Evolutionary conservation across 805 yeast genomes (phyloP), one percentile per base, ranked within the genome.

Genomic region (Candida sakaeoensis): DNA sequence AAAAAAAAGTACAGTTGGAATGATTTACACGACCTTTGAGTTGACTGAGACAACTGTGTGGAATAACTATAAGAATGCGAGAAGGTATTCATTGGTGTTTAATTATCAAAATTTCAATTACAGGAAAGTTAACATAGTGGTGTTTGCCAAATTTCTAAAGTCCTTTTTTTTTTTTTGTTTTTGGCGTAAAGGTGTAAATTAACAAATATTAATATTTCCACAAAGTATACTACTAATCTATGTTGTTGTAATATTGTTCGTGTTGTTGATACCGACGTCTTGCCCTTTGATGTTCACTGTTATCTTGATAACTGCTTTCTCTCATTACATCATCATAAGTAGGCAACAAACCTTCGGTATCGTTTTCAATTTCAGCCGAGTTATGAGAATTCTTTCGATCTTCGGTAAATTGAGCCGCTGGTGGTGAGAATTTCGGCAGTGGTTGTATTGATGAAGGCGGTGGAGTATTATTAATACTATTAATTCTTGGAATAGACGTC

Each of bases 261-360:
- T 57, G 61, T 35, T 58, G 64, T 39, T 57, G 61, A 47, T 61
- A 63, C 40, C 66, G 48, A 42, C 63, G 51, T 32, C 68, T 42
- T 3, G 67, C 68, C 13, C 63, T 39, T 36, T 48, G 50, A 36
- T 64, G 65, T 36, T 64, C 69, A 31, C 57, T 46, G 24, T 53
- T 51, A 40, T 61, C 57, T 42, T 63, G 69, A 40, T 47, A 57
- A 13, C 52, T 46, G 16, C 50, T 43, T 36, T 63, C 68, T 19
- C 55, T 44, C 40, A 64, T 46, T 5, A 57, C 70, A 21, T 65
- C 71, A 26, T 63, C 68, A 46, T 65, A 65, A 0, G 70, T 63
- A 1, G 71, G 71, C 21, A 63, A 33, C 9, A 23, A 32, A 3
- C 19, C 30, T 7, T 23, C 33, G 6, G 24, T 21, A 21, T 21